Conservation (phyloP, 257 asterid species). For the Fraxinus excelsior region DNA sequence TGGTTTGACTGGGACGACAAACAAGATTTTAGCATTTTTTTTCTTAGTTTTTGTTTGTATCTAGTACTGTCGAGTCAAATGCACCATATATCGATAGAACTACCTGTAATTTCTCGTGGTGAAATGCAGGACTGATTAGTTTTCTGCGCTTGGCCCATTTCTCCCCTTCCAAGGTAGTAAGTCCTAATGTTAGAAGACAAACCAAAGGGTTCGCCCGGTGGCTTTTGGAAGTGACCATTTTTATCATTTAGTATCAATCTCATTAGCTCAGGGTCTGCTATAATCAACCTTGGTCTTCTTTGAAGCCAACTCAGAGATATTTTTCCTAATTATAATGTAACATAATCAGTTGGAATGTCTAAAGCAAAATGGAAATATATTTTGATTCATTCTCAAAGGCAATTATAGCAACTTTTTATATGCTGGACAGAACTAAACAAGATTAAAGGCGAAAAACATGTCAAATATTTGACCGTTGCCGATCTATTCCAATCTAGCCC, state of each 20-base stretch:
- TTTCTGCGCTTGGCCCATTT: conserved; percentile 36
- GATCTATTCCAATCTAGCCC: not conserved
- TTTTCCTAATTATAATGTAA: conserved; percentile 20
- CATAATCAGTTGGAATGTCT: not conserved
- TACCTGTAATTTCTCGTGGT: conserved; percentile 37
- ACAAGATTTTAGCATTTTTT: no score
- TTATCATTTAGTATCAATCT: conserved; percentile 22
- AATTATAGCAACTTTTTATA: not conserved
- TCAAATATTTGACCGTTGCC: not conserved
- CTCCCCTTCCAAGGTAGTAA: conserved; percentile 34
- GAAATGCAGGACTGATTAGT: conserved; percentile 38
- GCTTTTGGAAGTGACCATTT: conserved; percentile 21
- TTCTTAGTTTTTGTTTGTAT: no score
- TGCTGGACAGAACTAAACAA: no score
- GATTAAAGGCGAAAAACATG: not conserved
- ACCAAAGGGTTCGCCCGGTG: conserved; percentile 27
- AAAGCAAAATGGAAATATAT: not conserved
- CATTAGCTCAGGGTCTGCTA: conserved; percentile 29
- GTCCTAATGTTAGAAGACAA: conserved; percentile 31
- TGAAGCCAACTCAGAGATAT: conserved; percentile 29
- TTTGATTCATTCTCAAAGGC: no score
- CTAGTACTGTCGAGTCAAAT: no score
- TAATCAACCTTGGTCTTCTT: conserved; percentile 32
- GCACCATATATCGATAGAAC: not conserved
- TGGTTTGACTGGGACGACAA: not conserved